Evolutionary conservation across 2,329 filamentous ascomycete species (phyloP).

Genomic region (Neofusicoccum ribis): DNA sequence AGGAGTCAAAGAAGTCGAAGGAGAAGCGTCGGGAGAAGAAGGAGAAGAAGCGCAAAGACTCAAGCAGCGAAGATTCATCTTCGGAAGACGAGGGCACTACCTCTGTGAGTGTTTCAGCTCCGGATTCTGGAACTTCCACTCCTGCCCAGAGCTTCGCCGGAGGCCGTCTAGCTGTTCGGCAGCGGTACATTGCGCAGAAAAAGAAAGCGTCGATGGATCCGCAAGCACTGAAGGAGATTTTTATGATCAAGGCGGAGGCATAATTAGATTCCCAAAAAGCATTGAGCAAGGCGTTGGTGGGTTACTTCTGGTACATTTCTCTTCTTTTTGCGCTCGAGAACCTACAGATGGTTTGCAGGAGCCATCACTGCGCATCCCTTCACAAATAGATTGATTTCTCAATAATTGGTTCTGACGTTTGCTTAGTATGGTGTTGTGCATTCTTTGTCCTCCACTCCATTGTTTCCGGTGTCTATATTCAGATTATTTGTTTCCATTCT

Average conservation of each 20-base stretch:
- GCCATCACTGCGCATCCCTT: not conserved
- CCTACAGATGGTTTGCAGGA: not conserved
- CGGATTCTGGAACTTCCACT: conserved; percentile 33
- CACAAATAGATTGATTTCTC: not conserved
- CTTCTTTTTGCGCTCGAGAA: not conserved
- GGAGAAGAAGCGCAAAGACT: conserved; percentile 34
- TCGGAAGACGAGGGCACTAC: conserved; percentile 29
- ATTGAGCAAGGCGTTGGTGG: conserved; percentile 20
- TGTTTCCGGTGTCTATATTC: not conserved
- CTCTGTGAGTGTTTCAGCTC: conserved; percentile 45
- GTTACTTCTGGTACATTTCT: not conserved
- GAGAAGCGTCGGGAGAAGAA: conserved; percentile 43
- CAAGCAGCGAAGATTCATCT: conserved; percentile 22
- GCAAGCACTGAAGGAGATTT: conserved; percentile 81
- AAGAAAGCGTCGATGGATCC: conserved; percentile 78
- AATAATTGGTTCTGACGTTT: no score
- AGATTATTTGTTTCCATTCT: not conserved
- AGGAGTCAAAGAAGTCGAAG: conserved; percentile 49
- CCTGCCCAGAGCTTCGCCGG: conserved; percentile 46
- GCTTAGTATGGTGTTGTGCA: not conserved
- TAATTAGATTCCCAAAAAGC: conserved; percentile 10
- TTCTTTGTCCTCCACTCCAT: not conserved
- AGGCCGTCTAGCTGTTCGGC: conserved; percentile 71
- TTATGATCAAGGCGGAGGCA: conserved; percentile 62
- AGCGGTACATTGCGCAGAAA: conserved; percentile 87